These are phyloP conservation scores for Eutrema yunnanense DNA, from an alignment of 345 rosid genomes.

Conservation along the genomic window DNA sequence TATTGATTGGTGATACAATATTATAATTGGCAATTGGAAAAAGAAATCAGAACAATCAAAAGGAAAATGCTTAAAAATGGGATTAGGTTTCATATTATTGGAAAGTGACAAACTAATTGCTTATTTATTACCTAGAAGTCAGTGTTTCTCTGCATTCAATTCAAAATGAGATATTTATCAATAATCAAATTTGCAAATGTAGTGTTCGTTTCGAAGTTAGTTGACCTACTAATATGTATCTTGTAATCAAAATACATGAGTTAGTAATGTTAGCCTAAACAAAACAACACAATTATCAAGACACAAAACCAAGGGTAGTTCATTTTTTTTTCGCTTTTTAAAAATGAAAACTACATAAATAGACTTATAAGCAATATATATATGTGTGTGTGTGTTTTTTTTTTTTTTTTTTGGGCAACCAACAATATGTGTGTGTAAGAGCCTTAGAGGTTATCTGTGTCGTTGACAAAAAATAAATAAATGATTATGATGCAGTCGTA, in stretches of 20 bases:
- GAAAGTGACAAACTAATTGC: background rate
- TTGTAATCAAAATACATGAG: background rate
- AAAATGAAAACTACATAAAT: background rate
- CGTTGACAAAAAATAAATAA: background rate
- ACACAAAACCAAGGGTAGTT: background rate
- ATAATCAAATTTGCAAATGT: background rate
- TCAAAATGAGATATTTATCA: background rate
- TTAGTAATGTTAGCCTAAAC: background rate
- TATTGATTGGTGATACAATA: background rate
- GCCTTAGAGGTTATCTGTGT: background rate
- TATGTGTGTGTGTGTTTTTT: no score
- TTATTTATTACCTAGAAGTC: background rate
- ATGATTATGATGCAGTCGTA: background rate
- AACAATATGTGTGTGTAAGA: background rate
- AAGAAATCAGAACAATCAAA: background rate
- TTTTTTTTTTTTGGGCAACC: no score
- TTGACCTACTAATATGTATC: conserved; percentile 16
- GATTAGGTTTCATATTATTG: conserved; percentile 13
- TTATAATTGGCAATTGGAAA: background rate
- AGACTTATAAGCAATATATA: background rate
- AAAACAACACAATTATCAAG: background rate
- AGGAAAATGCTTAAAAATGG: background rate
- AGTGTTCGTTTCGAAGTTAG: conserved; percentile 18
- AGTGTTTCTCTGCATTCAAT: background rate
- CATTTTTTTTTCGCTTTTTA: background rate